Base-by-base conservation (phyloP, 2,329 filamentous ascomycete species). In the Didymella glomerata region DNA sequence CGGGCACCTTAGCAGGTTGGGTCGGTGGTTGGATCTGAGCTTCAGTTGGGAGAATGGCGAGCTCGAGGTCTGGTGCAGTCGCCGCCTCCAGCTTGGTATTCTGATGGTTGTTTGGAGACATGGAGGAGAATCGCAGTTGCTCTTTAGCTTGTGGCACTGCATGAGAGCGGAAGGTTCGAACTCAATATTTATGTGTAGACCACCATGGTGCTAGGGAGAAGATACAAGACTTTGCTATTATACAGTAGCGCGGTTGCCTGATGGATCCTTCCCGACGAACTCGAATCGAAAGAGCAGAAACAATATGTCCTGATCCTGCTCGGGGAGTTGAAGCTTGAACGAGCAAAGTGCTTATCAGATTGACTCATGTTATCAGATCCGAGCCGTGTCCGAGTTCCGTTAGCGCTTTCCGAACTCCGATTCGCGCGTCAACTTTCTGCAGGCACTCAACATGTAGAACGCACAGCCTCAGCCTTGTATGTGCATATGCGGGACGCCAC, bases 341-440 rank as follows among this genome's bases (percentile, higher is more conserved):
- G 8, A 11, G 18, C 20, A 38, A 42, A 49, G 46, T 44, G 45
- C 45, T 55, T 55, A 55, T 49, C 45, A 48, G 45, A 54, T 48
- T 44, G 52, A 48, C 34, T 54, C 36, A 32, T 30, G 4, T 59
- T 59, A 59, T 54, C 56, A 54, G 56, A 59, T 59, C 56, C 50
- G 50, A 50, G 36, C 25, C 22, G 24, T 41, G 30, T 59, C 50
- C 20, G 56, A 48, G 32, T 8, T n/a, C 16, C 32, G 16, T 4
- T 36, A 8, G 14, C 6, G 32, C 32, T 7, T n/a, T 18, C 16
- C 16, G 4, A 9, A 40, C 25, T 41, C 13, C 36, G 27, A 13
- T 20, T 28, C 48, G 8, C 16, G 24, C 24, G 14, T 38, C 22
- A 6, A 8, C 27, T 10, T 28, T 10, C 27, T 28, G 27, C 25